Percentiles rank a stretch among this genome's conserved stretches.
These are phyloP conservation scores for Syzygium aqueum DNA, from an alignment of 345 rosid species.

Conservation along the genomic window DNA sequence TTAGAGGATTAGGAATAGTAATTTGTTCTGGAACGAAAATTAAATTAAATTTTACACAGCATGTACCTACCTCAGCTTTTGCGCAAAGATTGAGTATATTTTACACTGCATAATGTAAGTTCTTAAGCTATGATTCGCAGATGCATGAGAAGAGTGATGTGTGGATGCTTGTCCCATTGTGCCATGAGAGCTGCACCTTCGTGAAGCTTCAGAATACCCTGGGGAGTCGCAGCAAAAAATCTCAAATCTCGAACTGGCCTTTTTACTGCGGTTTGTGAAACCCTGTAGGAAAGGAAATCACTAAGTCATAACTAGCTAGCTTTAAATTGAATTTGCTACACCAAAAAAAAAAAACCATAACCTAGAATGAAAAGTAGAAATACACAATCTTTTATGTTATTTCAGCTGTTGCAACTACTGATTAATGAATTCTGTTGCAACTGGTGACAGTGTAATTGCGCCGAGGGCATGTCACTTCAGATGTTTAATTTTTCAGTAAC, in stretches of 20 bases:
- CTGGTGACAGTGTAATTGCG: no score
- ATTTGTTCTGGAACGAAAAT: no score
- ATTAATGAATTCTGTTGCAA: no score
- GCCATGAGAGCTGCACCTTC: background rate
- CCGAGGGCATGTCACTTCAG: no score
- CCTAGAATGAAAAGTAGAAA: background rate
- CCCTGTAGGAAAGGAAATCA: conserved; percentile 33
- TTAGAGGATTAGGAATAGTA: no score
- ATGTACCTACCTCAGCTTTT: background rate
- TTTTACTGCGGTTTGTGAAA: conserved; percentile 78
- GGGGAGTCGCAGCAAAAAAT: conserved; percentile 22
- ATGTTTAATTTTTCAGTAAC: no score
- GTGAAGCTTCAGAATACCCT: background rate
- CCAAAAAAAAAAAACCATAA: background rate
- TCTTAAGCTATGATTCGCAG: fast-evolving
- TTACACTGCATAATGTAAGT: no score
- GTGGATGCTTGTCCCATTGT: background rate
- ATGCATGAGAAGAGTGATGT: background rate
- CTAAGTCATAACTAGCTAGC: no score
- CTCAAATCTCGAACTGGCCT: conserved; percentile 73
- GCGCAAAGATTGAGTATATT: background rate
- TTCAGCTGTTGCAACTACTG: no score
- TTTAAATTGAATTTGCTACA: background rate
- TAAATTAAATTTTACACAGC: background rate
- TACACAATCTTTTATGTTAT: no score